Percentiles rank a stretch among this genome's conserved stretches.
phyloP scores from a whole-genome alignment of 2,329 filamentous ascomycete genomes.

The Fusarium tanahbumbuense region DNA sequence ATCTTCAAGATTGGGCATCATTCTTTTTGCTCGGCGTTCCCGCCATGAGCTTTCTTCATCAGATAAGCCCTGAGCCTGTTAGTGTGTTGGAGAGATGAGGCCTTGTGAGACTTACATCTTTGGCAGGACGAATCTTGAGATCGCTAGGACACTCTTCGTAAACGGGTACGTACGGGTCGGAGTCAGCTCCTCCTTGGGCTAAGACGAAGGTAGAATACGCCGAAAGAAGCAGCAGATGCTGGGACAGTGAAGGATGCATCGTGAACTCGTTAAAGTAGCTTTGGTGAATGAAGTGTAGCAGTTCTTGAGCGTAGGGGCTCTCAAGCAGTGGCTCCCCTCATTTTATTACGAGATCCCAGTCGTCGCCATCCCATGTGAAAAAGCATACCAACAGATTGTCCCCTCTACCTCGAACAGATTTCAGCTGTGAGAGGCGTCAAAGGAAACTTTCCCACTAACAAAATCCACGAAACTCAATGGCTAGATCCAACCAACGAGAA shows the following conservation, averaged over 20 bases:
- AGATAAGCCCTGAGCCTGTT: constrained; percentile 37
- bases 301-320: background rate
- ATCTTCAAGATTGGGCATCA: constrained; percentile 34
- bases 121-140: constrained; percentile 22
- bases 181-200: constrained; percentile 6
- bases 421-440: background rate
- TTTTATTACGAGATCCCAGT: background rate
- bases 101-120: background rate
- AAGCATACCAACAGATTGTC: constrained; percentile 4
- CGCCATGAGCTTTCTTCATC: constrained; percentile 41
- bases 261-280: fast-evolving
- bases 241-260: constrained; percentile 1
- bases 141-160: constrained; percentile 26
- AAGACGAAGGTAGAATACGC: background rate
- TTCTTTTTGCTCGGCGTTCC: constrained; percentile 27
- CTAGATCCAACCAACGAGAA: constrained; percentile 8
- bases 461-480: constrained; percentile 9
- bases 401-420: background rate
- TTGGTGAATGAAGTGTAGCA: too few species aligned
- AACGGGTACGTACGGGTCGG: constrained; percentile 31
- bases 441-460: constrained; percentile 12
- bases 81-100: fast-evolving
- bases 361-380: background rate
- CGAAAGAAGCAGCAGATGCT: background rate
- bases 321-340: background rate